Conservation (phyloP, 2,329 filamentous ascomycete species). For the Hansfordia pulvinata region DNA sequence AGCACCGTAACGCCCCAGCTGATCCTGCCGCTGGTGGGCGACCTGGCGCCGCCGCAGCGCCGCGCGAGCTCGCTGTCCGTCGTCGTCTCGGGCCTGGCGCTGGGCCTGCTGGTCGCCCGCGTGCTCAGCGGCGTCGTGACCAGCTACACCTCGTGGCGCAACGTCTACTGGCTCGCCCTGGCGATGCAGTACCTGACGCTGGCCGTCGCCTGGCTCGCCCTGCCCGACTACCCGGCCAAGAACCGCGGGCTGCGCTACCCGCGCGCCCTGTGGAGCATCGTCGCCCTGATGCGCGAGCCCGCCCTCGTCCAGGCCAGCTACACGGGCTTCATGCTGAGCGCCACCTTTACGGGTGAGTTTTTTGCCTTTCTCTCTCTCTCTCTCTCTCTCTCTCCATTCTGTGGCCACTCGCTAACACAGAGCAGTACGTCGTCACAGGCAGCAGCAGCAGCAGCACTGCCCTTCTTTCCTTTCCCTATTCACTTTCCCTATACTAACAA, state of each 20-base stretch:
- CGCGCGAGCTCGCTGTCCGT: slow-evolving; percentile 51
- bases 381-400: too few relatives aligned
- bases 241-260: slow-evolving; percentile 48
- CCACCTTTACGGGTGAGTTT: slow-evolving; percentile 54
- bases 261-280: slow-evolving; percentile 43
- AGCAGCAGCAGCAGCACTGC: too few relatives aligned
- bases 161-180: slow-evolving; percentile 55
- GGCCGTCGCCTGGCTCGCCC: slow-evolving; percentile 46
- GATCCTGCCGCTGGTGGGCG: slow-evolving; percentile 60
- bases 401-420: too few relatives aligned
- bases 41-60: slow-evolving; percentile 47
- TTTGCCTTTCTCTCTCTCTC: too few relatives aligned
- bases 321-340: slow-evolving; percentile 21
- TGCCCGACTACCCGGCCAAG: slow-evolving; percentile 56
- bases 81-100: slow-evolving; percentile 49
- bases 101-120: slow-evolving; percentile 54
- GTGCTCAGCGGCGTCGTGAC: slow-evolving; percentile 56
- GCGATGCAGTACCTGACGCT: slow-evolving; percentile 51
- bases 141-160: slow-evolving; percentile 50
- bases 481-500: too few relatives aligned
- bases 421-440: too few relatives aligned
- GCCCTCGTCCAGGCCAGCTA: slow-evolving; percentile 48
- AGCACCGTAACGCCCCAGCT: slow-evolving; percentile 27
- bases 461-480: too few relatives aligned
- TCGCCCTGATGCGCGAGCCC: slow-evolving; percentile 44